Base-by-base conservation (phyloP, 768 basidiomycete species). In the Flagelloscypha sp. region DNA sequence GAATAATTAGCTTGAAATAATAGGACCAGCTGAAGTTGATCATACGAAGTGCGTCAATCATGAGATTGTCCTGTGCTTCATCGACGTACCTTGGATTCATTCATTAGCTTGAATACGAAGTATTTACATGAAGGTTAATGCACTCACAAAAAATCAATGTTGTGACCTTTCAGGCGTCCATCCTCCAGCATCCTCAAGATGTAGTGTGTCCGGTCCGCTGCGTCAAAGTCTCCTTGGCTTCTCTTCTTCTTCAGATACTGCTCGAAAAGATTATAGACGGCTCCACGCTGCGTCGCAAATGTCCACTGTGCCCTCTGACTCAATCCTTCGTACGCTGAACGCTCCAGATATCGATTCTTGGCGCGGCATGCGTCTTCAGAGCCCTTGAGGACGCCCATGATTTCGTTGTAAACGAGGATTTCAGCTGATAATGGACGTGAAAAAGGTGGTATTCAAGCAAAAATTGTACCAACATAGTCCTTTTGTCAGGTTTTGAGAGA, bases 61-160 rank as follows among this genome's bases (percentile, higher is more conserved):
- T 59, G 0, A 84, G 60, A 46, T 79, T 74, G 43, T 85, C 84
- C 47, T 85, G 83, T 0, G 70, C 75, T 54, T 85, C 83, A 30
- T 85, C 83, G 2, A 85, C 65, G 46, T 83, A 84, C 9, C 81
- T 80, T 27, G 12, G 13, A n/a, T n/a, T n/a, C n/a, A n/a, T 15
- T 52, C 7, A 31, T 19, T 27, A n/a, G n/a, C n/a, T n/a, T n/a
- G n/a, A n/a, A n/a, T n/a, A n/a, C n/a, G n/a, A n/a, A n/a, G n/a
- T n/a, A n/a, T n/a, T n/a, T n/a, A n/a, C n/a, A n/a, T n/a, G n/a
- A n/a, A n/a, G n/a, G n/a, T n/a, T n/a, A n/a, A n/a, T 8, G 16
- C 13, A 53, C 69, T 23, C 40, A 84, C 76, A 83, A 40, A 39
- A 63, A 74, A 41, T 83, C 70, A 7, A 81, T 52, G 30, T 58